phyloP scores from a whole-genome alignment of 805 yeast genomes.

The Kazachstania africana region DNA sequence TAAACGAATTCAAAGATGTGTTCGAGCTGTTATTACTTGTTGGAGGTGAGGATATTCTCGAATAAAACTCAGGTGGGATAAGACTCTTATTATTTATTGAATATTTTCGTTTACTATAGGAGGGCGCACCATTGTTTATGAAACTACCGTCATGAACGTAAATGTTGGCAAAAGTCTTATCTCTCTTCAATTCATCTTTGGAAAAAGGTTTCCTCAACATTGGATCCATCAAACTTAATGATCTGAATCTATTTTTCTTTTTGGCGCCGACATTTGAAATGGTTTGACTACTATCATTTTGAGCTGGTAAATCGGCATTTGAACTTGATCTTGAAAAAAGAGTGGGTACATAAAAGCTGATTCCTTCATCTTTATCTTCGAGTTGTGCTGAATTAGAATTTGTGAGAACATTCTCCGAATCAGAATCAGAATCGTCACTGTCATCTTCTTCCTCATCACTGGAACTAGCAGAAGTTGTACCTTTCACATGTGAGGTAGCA shows the following conservation, averaged over 20 bases:
- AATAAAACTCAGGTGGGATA: constrained; percentile 28
- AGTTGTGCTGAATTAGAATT: no score
- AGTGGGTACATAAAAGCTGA: constrained; percentile 29
- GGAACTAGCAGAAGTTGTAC: no score
- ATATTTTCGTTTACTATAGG: constrained; percentile 1
- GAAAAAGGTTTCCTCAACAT: constrained; percentile 15
- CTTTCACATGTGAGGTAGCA: not conserved
- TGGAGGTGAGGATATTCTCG: constrained; percentile 24
- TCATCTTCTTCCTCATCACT: constrained; percentile 26
- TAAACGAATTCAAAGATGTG: constrained; percentile 10
- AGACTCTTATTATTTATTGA: constrained; percentile 11
- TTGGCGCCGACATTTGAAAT: not conserved
- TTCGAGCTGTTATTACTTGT: constrained; percentile 23
- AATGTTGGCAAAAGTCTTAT: constrained; percentile 18
- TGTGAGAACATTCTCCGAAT: constrained; percentile 23
- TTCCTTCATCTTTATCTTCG: constrained; percentile 17
- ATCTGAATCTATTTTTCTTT: constrained; percentile 21
- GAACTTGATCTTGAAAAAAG: constrained; percentile 21
- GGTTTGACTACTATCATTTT: constrained; percentile 1
- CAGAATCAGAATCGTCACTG: constrained; percentile 23
- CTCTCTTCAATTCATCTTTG: constrained; percentile 1
- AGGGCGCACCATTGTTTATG: constrained; percentile 4
- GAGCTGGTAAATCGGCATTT: constrained; percentile 5
- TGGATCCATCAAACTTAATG: constrained; percentile 26
- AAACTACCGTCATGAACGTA: constrained; percentile 26